A percentile compares a stretch with the other conserved stretches of the same genome.
Conservation (phyloP, 2,329 filamentous ascomycete species). For the Ophiocordyceps australis region DNA sequence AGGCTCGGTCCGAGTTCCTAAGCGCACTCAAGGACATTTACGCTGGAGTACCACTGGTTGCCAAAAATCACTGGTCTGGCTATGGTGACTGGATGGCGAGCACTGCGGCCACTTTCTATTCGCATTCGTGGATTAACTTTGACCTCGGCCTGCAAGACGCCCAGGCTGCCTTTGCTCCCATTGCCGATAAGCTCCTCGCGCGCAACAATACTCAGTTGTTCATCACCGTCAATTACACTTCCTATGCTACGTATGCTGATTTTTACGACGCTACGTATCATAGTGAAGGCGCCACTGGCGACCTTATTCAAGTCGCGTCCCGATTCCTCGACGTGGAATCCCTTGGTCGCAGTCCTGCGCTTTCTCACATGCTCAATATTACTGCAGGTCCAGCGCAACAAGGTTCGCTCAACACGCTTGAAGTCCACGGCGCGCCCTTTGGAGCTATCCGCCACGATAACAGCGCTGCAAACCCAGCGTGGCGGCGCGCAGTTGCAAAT, state of each 20-base stretch:
- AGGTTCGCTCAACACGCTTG: no score
- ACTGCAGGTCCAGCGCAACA: constrained; percentile 12
- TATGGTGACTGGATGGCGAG: constrained; percentile 11
- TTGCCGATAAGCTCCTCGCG: no score
- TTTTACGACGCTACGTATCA: no score
- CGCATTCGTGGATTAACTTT: no score
- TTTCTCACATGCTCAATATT: constrained; percentile 5
- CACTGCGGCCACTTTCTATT: constrained; percentile 5
- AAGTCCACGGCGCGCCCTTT: no score
- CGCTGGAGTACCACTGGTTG: constrained; percentile 12
- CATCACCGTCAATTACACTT: no score
- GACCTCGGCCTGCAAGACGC: no score
- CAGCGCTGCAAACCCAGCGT: constrained; percentile 11
- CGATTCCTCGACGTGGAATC: constrained; percentile 8
- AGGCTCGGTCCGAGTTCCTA: no score
- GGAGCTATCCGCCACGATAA: constrained; percentile 7
- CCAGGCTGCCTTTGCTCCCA: no score
- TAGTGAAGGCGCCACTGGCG: no score
- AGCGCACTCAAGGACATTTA: constrained; percentile 4
- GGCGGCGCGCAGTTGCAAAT: constrained; percentile 7
- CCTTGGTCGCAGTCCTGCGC: constrained; percentile 7
- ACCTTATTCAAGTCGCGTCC: constrained; percentile 11
- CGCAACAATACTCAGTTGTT: no score
- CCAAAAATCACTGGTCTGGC: constrained; percentile 11
- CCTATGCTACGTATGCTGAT: no score